Evolutionary conservation across 1,139 yeast genomes (phyloP).

Genomic region (Geotrichum klebahnii): DNA sequence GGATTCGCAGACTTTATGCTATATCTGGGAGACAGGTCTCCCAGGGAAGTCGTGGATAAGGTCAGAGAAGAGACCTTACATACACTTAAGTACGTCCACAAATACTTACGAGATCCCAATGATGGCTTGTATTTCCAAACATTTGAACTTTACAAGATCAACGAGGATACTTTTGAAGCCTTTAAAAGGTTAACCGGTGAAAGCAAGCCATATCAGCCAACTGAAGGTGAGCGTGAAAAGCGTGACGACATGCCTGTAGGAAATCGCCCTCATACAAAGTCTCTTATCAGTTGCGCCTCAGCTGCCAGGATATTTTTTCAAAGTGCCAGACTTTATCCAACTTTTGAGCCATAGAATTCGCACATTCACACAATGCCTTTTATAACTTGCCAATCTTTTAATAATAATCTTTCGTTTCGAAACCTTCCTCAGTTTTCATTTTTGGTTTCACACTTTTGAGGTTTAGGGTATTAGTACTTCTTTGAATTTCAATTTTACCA

Average conservation of each 20-base stretch:
- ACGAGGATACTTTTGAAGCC: constrained; percentile 49
- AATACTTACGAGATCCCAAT: constrained; percentile 53
- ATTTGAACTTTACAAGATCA: constrained; percentile 58
- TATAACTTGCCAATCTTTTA: too few species aligned
- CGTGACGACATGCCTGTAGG: constrained; percentile 38
- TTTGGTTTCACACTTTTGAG: too few species aligned
- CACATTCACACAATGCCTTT: neutral
- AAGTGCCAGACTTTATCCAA: constrained; percentile 50
- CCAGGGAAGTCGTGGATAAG: constrained; percentile 27
- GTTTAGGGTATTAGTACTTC: too few species aligned
- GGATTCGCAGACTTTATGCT: constrained; percentile 65
- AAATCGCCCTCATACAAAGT: constrained; percentile 47
- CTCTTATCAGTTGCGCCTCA: constrained; percentile 60
- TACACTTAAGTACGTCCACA: constrained; percentile 39
- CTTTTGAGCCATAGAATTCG: neutral
- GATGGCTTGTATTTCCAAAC: constrained; percentile 61
- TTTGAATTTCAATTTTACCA: too few species aligned
- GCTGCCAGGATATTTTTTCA: constrained; percentile 70
- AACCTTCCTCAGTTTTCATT: too few species aligned
- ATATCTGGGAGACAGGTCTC: constrained; percentile 47
- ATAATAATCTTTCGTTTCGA: too few species aligned
- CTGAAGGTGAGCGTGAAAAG: constrained; percentile 48
- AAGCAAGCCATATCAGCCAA: constrained; percentile 50
- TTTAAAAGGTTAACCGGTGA: constrained; percentile 57
- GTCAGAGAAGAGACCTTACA: constrained; percentile 32